Percentiles rank a stretch among this genome's conserved stretches.
Conservation (phyloP, 129 eudicot genomes). For the Tagetes erecta region DNA sequence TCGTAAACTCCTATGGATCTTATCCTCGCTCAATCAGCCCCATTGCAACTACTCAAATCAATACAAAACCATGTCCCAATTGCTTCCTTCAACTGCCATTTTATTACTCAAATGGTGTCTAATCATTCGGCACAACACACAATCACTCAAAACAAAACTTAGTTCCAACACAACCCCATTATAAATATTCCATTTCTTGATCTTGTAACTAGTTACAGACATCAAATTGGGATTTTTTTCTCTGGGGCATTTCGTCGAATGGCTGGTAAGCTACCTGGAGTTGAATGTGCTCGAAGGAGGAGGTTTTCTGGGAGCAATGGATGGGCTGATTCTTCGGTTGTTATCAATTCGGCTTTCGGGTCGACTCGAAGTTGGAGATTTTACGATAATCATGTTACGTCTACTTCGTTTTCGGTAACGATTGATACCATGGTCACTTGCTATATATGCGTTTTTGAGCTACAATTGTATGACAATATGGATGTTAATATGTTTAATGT, state of each 20-base stretch:
- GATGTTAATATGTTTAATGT: not conserved
- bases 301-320: slow-evolving; percentile 52
- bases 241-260: slow-evolving; percentile 30
- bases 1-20: slow-evolving; percentile 14
- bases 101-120: no score
- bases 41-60: not conserved
- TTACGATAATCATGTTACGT: slow-evolving; percentile 37
- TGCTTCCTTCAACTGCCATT: not conserved
- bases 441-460: not conserved
- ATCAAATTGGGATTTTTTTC: not conserved
- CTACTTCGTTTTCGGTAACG: slow-evolving; percentile 41
- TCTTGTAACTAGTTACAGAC: no score
- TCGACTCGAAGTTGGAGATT: slow-evolving; percentile 48
- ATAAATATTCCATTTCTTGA: not conserved
- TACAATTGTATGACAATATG: not conserved
- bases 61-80: not conserved
- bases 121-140: not conserved
- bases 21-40: not conserved
- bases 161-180: not conserved
- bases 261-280: slow-evolving; percentile 93
- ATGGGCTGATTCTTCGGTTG: slow-evolving; percentile 36
- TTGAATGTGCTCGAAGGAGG: slow-evolving; percentile 80
- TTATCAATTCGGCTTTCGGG: slow-evolving; percentile 22
- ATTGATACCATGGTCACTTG: not conserved
- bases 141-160: slow-evolving; percentile 5